Base-by-base conservation (phyloP, 805 yeast genomes). In the Cyberlindnera mycetangii region DNA sequence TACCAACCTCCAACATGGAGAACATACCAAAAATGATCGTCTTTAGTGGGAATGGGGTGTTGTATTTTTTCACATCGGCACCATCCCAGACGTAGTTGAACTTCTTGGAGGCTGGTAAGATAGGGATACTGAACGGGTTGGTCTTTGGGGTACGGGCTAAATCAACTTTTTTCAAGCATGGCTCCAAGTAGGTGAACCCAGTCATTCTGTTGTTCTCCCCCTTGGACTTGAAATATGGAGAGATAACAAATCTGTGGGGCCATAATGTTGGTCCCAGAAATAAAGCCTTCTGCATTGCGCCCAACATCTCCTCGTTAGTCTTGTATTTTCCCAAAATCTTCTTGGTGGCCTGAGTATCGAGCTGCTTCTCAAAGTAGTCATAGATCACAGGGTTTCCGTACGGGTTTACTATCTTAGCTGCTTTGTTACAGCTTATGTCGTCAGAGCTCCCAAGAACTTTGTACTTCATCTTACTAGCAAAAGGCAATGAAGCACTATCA, bases 11-110 rank as follows among this genome's bases (percentile, higher is more conserved):
- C 7, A 49, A 24, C 30, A 47, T 42, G 18, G 47, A 35, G 31
- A 56, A 57, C 45, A 54, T 42, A 11, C 60, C 60, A 46, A 51
- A 57, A 14, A 57, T 47, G 18, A 53, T 32, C 4, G 58, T 39
- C 22, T 44, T 39, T n/a, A n/a, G 18, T 12, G 46, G 48, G 31
- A 56, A 49, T 7, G 53, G 49, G 10, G 37, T 36, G 30, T 12
- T 39, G 9, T 43, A 24, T 3, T 32, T 32, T 17, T 39, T 39
- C 20, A 57, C 41, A 24, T 56, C 57, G 3, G 39, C 37, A 16
- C 33, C 45, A 19, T 38, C 33, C 61, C 61, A 57, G 12, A 51
- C 33, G 17, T 57, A 54, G 7, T 37, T 39, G 17, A 53, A 16
- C 12, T 47, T 41, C 3, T 44, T 25, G 24, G 42, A 47, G 10